A percentile compares a stretch with the other conserved stretches of the same genome.
These are phyloP conservation scores for Aspergillus glaucus DNA, from an alignment of 2,329 filamentous ascomycete genomes.

Conservation along the genomic window DNA sequence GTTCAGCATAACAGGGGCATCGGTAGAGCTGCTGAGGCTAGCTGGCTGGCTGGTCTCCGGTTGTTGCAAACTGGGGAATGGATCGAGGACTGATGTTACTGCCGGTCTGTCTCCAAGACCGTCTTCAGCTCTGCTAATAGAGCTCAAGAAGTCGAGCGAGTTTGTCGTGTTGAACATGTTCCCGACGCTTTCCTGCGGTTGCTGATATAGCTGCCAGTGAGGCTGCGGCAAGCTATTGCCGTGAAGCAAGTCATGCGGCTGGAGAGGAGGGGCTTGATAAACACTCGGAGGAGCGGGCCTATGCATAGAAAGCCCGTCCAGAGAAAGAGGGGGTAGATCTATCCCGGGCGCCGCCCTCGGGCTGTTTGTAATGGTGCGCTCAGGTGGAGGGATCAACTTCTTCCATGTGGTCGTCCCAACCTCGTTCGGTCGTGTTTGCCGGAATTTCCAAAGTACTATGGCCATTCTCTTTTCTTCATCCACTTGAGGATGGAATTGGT, in stretches of 20 bases:
- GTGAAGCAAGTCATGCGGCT: conserved; percentile 27
- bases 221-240: conserved; percentile 23
- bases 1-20: conserved; percentile 27
- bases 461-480: conserved; percentile 33
- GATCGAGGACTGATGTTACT: conserved; percentile 30
- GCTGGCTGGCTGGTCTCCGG: conserved; percentile 26
- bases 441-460: conserved; percentile 43
- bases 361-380: conserved; percentile 32
- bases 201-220: conserved; percentile 31
- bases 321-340: conserved; percentile 23
- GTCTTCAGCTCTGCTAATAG: conserved; percentile 31
- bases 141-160: conserved; percentile 28
- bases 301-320: conserved; percentile 29
- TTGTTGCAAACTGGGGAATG: conserved; percentile 25
- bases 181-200: conserved; percentile 28
- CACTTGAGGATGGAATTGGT: conserved; percentile 18
- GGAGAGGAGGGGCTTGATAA: conserved; percentile 22
- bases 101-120: conserved; percentile 28
- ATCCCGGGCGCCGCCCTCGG: conserved; percentile 26
- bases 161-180: conserved; percentile 28
- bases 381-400: conserved; percentile 33
- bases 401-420: conserved; percentile 42
- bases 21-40: conserved; percentile 21
- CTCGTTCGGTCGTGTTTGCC: conserved; percentile 33
- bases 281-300: conserved; percentile 23